Conservation (phyloP, 2,329 filamentous ascomycete species). For the Diaporthe australafricana region DNA sequence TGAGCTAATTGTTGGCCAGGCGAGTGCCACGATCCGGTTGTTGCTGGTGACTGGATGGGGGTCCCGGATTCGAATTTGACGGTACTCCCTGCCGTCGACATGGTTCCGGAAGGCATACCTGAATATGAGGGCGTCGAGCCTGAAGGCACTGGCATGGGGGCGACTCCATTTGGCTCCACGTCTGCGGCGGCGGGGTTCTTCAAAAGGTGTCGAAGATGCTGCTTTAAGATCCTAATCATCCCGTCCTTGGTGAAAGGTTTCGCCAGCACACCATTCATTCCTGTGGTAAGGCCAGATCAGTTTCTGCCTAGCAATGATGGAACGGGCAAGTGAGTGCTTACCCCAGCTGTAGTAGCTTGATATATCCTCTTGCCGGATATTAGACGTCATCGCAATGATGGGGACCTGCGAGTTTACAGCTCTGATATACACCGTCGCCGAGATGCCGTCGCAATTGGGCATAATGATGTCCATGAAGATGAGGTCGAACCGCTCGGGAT, state of each 20-base stretch:
- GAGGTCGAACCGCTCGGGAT: conserved; percentile 67
- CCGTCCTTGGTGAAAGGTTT: conserved; percentile 96
- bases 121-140: conserved; percentile 42
- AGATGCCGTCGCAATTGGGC: conserved; percentile 95
- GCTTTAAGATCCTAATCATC: conserved; percentile 86
- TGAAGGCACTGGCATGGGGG: conserved; percentile 38
- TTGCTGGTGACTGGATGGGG: conserved; percentile 66
- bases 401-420: conserved; percentile 85
- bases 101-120: conserved; percentile 48
- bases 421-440: conserved; percentile 91
- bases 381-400: conserved; percentile 98
- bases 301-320: neutral
- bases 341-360: conserved; percentile 97
- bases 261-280: conserved; percentile 96
- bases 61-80: conserved; percentile 65
- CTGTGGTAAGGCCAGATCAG: conserved; percentile 56
- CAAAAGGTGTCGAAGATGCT: conserved; percentile 86
- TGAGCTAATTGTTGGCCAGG: conserved; percentile 62
- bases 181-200: conserved; percentile 67
- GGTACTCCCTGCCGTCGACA: conserved; percentile 46
- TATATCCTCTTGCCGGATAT: conserved; percentile 96
- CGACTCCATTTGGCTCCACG: conserved; percentile 47
- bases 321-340: conserved; percentile 59
- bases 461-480: conserved; percentile 97
- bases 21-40: conserved; percentile 61